Base-by-base conservation (phyloP, 192 early-diverging fungal species). In the Phlyctochytrium arcticum region DNA sequence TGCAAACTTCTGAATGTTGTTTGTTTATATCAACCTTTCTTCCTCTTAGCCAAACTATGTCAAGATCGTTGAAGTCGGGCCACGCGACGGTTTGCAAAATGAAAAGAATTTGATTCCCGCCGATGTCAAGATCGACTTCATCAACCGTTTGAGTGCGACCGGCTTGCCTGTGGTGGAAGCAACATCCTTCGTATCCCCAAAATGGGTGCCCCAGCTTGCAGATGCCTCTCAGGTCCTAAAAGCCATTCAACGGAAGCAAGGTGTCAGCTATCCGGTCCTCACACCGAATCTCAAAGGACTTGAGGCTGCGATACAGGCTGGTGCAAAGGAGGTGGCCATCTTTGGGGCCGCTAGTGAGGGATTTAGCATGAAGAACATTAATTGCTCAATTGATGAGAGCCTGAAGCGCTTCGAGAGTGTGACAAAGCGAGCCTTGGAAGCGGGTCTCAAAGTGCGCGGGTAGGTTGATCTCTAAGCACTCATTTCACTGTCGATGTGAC, bases 61-160 rank as follows among this genome's bases (percentile, higher is more conserved):
- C 51, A 66, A 66, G 54, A 56, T 66, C 19, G 64, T 66, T 10
- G 64, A 66, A 48, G 64, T 66, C 2, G 64, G 64, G 0, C 94
- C 96, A 6, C 83, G 96, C 24, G 96, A 98, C 72, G 96, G 96
- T 36, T 80, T 98, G 21, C 96, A 98, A 74, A 98, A 98, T 65
- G 96, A 98, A 75, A 90, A 90, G 70, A 77, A 80, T 5, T 55
- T 91, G 21, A 80, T 98, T 36, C 86, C 92, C 12, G 86, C 92
- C 5, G 81, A 80, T 32, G 82, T 82, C 54, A 98, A 98, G 62
- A 83, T 95, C 35, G 76, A 85, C n/a, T 79, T 98, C 55, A 94
- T 98, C 71, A 85, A 93, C 67, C 73, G 75, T 26, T 84, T 98
- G 6, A 74, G 90, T 5, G 21, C 27, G 1, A 79, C 90, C 6